Percentiles rank a stretch among this genome's conserved stretches.
Evolutionary conservation across 2,329 filamentous ascomycete species (phyloP).

Genomic region (Colletotrichum abscissum): DNA sequence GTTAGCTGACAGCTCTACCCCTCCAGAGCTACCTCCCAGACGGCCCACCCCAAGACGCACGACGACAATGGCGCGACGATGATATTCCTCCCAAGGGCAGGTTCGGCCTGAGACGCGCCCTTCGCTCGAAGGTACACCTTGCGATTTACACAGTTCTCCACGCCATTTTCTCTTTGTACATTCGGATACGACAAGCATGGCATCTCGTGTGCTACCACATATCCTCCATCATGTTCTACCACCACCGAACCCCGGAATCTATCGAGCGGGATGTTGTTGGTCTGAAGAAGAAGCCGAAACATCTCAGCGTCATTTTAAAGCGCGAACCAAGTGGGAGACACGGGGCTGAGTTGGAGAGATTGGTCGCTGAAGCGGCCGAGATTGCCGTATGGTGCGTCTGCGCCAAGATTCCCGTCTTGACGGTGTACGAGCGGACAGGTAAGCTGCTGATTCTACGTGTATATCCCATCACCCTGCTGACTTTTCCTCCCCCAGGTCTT

Average conservation of each 20-base stretch:
- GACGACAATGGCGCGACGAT: constrained; percentile 29
- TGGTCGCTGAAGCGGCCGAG: constrained; percentile 92
- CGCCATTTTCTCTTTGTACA: constrained; percentile 87
- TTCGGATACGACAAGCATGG: constrained; percentile 83
- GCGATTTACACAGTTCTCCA: constrained; percentile 79
- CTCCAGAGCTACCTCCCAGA: constrained; percentile 43
- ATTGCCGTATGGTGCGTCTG: constrained; percentile 93
- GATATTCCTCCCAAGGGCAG: constrained; percentile 50
- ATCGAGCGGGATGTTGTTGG: constrained; percentile 87
- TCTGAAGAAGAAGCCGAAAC: constrained; percentile 80
- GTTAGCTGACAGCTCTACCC: constrained; percentile 19
- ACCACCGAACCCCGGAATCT: constrained; percentile 93
- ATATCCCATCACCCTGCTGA: constrained; percentile 31
- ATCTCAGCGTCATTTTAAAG: constrained; percentile 87
- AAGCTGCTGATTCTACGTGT: constrained; percentile 42
- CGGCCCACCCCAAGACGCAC: constrained; percentile 5
- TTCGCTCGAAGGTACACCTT: constrained; percentile 72
- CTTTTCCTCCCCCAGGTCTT: constrained; percentile 66
- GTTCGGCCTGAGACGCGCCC: constrained; percentile 70
- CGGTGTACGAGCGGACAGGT: constrained; percentile 94
- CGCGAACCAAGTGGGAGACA: constrained; percentile 76
- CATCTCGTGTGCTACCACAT: constrained; percentile 82
- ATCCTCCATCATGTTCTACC: constrained; percentile 88
- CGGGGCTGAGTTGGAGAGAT: constrained; percentile 79
- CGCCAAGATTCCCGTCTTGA: constrained; percentile 87